Percentiles rank a stretch among this genome's conserved stretches.
phyloP scores from a whole-genome alignment of 169 alveolate species.

The Amoebophrya sp. region DNA sequence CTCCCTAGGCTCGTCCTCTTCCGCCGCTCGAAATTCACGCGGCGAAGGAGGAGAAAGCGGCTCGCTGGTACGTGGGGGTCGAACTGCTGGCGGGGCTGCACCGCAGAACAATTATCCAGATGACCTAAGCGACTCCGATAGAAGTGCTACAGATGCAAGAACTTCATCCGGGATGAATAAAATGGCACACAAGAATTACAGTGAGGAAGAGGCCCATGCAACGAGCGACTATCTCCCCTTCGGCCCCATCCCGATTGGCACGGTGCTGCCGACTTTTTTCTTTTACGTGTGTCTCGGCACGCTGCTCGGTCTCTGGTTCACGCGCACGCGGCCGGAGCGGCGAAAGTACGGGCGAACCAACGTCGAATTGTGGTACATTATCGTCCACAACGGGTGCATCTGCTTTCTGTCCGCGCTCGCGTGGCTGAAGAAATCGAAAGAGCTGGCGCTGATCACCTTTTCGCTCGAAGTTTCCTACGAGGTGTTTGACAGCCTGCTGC shows the following conservation, averaged over 20 bases:
- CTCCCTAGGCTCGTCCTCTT: no score
- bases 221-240: not conserved
- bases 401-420: not conserved
- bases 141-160: no score
- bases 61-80: no score
- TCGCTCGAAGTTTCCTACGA: not conserved
- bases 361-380: not conserved
- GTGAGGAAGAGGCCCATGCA: no score
- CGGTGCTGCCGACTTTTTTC: not conserved
- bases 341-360: not conserved
- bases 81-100: no score
- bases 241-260: not conserved
- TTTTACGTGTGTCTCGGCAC: not conserved
- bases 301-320: not conserved
- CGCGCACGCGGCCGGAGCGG: not conserved
- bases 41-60: no score
- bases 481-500: not conserved
- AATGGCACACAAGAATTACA: no score
- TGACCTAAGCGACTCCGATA: no score
- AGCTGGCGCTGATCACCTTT: not conserved
- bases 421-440: not conserved
- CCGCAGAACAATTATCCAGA: no score
- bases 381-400: not conserved
- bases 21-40: no score
- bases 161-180: no score